Percentiles rank a stretch among this genome's conserved stretches.
phyloP scores from a whole-genome alignment of 345 rosid species.

The Nasturtium officinale region DNA sequence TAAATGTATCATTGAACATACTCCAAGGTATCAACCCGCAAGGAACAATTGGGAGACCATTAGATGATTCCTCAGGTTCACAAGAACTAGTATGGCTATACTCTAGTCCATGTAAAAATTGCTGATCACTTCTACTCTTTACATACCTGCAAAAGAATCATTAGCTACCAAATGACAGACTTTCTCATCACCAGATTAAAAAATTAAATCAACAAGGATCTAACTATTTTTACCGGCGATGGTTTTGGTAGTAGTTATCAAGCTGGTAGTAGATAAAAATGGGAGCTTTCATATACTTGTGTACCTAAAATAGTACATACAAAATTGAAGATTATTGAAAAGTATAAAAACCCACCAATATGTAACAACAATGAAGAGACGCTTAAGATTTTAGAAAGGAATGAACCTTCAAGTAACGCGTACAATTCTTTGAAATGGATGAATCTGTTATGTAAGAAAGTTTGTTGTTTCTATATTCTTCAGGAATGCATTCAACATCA shows the following conservation, averaged over 20 bases:
- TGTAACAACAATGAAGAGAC: constrained; percentile 18
- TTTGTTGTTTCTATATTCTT: constrained; percentile 54
- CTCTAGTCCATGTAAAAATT: constrained; percentile 60
- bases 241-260: constrained; percentile 87
- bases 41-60: constrained; percentile 69
- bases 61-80: constrained; percentile 61
- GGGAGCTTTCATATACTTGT: constrained; percentile 85
- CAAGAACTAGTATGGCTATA: constrained; percentile 61
- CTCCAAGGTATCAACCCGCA: constrained; percentile 91
- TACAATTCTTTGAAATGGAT: constrained; percentile 66
- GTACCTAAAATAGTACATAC: constrained; percentile 51
- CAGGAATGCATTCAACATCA: constrained; percentile 73
- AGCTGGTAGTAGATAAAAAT: constrained; percentile 79
- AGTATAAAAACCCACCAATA: not conserved
- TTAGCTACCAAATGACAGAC: not conserved
- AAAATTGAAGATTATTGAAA: not conserved
- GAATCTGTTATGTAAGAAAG: constrained; percentile 59
- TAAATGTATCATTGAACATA: constrained; percentile 79
- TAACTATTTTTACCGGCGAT: constrained; percentile 56
- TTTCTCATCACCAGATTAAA: constrained; percentile 12
- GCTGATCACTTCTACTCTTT: constrained; percentile 81
- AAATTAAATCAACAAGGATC: constrained; percentile 10
- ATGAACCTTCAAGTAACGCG: constrained; percentile 61
- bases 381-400: not conserved
- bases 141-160: constrained; percentile 60